Base-by-base conservation (phyloP, 2,329 filamentous ascomycete species). In the Alternaria brassicae region DNA sequence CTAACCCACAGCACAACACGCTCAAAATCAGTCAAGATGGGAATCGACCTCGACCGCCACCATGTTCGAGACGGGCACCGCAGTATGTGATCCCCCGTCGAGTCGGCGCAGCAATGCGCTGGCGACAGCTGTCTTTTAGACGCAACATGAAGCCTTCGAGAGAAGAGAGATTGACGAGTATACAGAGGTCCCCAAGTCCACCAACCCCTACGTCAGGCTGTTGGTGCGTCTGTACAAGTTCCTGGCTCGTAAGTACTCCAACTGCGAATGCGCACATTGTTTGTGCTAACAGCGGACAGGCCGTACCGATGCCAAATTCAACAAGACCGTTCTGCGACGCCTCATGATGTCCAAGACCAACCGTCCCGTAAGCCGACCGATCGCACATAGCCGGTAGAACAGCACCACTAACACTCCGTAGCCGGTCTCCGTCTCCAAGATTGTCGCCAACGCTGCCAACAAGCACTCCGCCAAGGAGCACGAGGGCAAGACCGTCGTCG, bases 271-370 rank as follows among this genome's bases (percentile, higher is more conserved):
- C 37, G 47, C 62, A 39, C 53, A 53, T 47, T 55, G 55, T 52
- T 56, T 60, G 58, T 53, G 72, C 75, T 76, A 64, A 77, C 69
- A 53, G 56, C 42, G 37, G 39, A 53, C 75, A 96, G 92, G 93
- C 84, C 93, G 95, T 80, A 99, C 95, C 81, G 95, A 98, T 82
- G 88, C 92, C 71, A 88, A 88, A 85, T 99, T 99, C 91, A 99
- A 99, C 91, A 96, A 97, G 88, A 91, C 95, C 78, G 89, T 99
- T 80, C 91, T 99, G 78, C 93, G 94, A 82, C 92, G 95, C 79
- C 91, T 99, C 65, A 97, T 97, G 81, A 97, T 95, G 92, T 97
- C 93, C 82, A 92, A 93, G 84, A 97, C 96, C 85, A 98, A 98
- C 91, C 91, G 93, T 75, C 78, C 78, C 77, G 73, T 76, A 74